Base-by-base conservation (phyloP, 2,329 filamentous ascomycete genomes). In the Escovopsis sp. region DNA sequence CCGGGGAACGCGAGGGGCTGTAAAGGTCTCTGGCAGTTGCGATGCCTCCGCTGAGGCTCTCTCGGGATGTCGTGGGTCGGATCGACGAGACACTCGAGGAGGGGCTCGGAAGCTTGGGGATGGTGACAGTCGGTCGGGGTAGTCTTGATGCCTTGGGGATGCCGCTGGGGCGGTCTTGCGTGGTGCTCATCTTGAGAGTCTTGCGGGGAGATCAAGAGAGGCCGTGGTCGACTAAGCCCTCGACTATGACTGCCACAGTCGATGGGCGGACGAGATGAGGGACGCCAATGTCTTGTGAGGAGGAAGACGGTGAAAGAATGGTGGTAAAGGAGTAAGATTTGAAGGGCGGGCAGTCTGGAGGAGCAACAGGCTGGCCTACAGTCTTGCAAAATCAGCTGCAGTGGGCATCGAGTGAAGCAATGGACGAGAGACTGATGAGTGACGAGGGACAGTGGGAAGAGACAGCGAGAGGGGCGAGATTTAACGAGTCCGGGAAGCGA, bases 1-100 rank as follows among this genome's bases (percentile, higher is more conserved):
- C 48, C 18, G 56, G 40, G 21, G 62, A 58, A 11, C 65, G 51
- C 36, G 59, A 59, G 13, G 61, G 58, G 31, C 55, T 57, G 39
- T 55, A 55, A 30, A 62, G 42, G 19, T 58, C 55, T 15, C 46
- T 47, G 29, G 37, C 43, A 5, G 41, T 37, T 7, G 45, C 35
- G 15, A 33, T 38, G 26, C 34, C 29, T 33, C 33, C 39, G 4
- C 38, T 34, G 11, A 53, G 38, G 27, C 45, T 50, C 21, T 56
- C 52, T 26, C 48, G 43, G 1, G 55, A 55, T 4, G 52, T 44
- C 4, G 45, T 41, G 14, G 49, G 40, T 4, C 54, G 51, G 38
- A 55, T 38, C 9, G 53, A 50, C 4, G 51, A 34, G 1, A 52
- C 31, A 18, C 23, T 35, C 14, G 39, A 31, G 4, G 31, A 26